Conservation (phyloP, 2,329 filamentous ascomycete genomes). For the Gaeumannomyces sp. region DNA sequence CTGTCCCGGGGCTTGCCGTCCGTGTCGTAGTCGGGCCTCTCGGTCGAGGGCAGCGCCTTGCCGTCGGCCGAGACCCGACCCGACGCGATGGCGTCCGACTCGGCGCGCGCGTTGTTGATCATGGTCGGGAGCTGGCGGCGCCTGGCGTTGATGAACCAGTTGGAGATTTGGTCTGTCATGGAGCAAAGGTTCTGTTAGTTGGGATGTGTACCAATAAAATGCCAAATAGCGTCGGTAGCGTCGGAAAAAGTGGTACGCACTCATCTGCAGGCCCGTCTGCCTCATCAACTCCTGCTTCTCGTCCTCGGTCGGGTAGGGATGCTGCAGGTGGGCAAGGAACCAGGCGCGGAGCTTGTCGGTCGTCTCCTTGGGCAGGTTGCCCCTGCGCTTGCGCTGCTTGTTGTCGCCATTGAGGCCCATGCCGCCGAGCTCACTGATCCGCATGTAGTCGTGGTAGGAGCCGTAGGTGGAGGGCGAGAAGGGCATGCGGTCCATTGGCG, state of each 20-base stretch:
- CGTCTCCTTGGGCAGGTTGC: conserved; percentile 85
- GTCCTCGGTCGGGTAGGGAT: conserved; percentile 83
- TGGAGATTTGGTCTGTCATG: conserved; percentile 59
- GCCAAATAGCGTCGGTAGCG: too few species aligned
- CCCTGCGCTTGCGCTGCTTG: conserved; percentile 60
- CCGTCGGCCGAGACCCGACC: conserved; percentile 28
- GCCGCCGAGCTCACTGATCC: conserved; percentile 32
- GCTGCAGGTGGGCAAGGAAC: conserved; percentile 70
- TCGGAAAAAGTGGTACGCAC: conserved; percentile 43
- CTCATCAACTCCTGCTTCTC: conserved; percentile 78
- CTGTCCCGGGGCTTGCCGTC: conserved; percentile 26
- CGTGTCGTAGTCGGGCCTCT: conserved; percentile 32
- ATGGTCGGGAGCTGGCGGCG: conserved; percentile 57
- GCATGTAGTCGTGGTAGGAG: conserved; percentile 35
- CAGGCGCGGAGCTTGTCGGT: conserved; percentile 75
- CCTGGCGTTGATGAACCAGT: conserved; percentile 77
- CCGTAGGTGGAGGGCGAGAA: conserved; percentile 36
- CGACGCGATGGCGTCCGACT: conserved; percentile 40
- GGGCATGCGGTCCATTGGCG: conserved; percentile 36
- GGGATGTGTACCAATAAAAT: too few species aligned
- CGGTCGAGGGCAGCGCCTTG: conserved; percentile 32
- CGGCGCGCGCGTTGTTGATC: conserved; percentile 49
- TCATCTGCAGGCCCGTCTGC: conserved; percentile 71
- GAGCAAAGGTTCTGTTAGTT: background rate
- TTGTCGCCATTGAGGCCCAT: conserved; percentile 34